These are phyloP conservation scores for Cryptococcus sp. DNA, from an alignment of 1,284 basidiomycete species.

Conservation along the genomic window DNA sequence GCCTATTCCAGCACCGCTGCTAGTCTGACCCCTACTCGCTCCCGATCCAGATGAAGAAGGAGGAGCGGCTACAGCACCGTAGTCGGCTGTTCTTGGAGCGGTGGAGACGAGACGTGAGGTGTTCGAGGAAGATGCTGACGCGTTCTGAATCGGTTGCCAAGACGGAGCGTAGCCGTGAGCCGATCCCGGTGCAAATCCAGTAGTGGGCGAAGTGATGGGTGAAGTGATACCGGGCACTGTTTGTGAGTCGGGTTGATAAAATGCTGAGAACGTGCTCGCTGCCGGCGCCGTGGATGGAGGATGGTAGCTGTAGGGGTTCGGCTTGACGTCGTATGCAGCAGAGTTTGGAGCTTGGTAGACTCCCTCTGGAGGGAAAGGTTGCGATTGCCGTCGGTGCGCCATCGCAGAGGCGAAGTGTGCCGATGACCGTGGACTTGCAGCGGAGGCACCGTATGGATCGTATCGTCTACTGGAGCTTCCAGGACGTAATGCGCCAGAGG, in stretches of 20 bases:
- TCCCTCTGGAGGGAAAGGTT: slow-evolving; percentile 16
- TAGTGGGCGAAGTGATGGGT: neutral
- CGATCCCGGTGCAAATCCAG: slow-evolving; percentile 3
- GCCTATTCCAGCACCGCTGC: neutral
- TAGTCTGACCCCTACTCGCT: neutral
- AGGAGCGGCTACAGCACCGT: neutral
- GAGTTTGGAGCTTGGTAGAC: slow-evolving; percentile 8
- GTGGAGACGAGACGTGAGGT: neutral
- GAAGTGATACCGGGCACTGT: neutral
- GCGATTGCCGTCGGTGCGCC: slow-evolving; percentile 18
- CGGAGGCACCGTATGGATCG: slow-evolving; percentile 22
- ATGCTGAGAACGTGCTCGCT: slow-evolving; percentile 12
- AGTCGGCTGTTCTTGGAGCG: neutral
- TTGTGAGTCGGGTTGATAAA: slow-evolving; percentile 9
- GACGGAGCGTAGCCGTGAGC: slow-evolving; percentile 9
- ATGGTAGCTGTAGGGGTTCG: slow-evolving; percentile 17
- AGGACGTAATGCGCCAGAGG: slow-evolving; percentile 23
- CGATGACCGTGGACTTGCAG: slow-evolving; percentile 11
- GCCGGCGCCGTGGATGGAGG: slow-evolving; percentile 15
- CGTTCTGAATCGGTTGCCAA: neutral
- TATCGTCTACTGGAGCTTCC: slow-evolving; percentile 21
- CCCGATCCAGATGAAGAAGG: neutral
- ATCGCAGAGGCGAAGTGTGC: slow-evolving; percentile 5
- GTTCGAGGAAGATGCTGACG: neutral
- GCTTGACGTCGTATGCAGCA: slow-evolving; percentile 20